These are phyloP conservation scores for Ceratobasidium papillatum DNA, from an alignment of 1,284 basidiomycete species.

Conservation along the genomic window DNA sequence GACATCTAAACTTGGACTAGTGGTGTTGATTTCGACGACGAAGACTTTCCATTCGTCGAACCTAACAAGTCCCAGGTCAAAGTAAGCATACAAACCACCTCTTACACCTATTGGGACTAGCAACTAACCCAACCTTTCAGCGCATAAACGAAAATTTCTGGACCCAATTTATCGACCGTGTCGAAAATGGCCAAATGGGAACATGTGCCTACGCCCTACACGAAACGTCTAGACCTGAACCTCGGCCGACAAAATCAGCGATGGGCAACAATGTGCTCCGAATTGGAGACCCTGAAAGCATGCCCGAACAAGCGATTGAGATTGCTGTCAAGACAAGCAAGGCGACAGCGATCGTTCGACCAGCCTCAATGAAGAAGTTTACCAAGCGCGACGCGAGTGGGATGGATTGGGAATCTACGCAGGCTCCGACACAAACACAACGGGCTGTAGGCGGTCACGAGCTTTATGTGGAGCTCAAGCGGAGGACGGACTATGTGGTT, in stretches of 20 bases:
- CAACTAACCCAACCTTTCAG: constrained; percentile 56
- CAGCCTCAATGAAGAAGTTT: constrained; percentile 86
- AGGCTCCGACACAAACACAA: constrained; percentile 44
- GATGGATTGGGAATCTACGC: constrained; percentile 49
- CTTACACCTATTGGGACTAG: constrained; percentile 38
- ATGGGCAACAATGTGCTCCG: constrained; percentile 70
- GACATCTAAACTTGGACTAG: constrained; percentile 53
- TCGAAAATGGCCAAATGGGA: constrained; percentile 65
- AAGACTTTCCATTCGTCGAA: constrained; percentile 68
- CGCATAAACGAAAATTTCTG: constrained; percentile 82
- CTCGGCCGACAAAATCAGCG: constrained; percentile 73
- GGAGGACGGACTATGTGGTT: constrained; percentile 42
- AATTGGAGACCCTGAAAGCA: constrained; percentile 74
- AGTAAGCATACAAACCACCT: constrained; percentile 54
- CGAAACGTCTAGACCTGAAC: constrained; percentile 72
- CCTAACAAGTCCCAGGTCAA: constrained; percentile 75
- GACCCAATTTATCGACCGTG: constrained; percentile 58
- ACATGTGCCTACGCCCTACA: constrained; percentile 75
- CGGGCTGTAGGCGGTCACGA: constrained; percentile 28
- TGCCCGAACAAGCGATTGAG: constrained; percentile 74
- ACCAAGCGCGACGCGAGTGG: constrained; percentile 53
- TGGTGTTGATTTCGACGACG: constrained; percentile 87
- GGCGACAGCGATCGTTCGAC: constrained; percentile 76
- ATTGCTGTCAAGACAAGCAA: constrained; percentile 84
- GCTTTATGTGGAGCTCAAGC: constrained; percentile 34